A percentile compares a stretch with the other conserved stretches of the same genome.
These are phyloP conservation scores for Phellopilus nigrolimitatus DNA, from an alignment of 1,284 basidiomycete genomes.

Conservation along the genomic window DNA sequence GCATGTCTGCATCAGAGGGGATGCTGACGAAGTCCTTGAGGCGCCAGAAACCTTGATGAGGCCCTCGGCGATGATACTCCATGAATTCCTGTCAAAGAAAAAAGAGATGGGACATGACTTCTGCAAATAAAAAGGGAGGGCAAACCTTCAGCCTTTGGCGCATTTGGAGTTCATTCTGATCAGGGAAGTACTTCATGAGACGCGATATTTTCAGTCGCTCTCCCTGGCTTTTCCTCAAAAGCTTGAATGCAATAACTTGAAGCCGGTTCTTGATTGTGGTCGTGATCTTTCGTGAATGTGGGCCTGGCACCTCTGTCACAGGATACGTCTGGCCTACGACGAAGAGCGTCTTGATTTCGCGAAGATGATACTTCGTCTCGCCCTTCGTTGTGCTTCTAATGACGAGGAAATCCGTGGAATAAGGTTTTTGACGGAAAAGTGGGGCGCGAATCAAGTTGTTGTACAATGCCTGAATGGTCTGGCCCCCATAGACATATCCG, in stretches of 20 bases:
- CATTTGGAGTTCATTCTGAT: slow-evolving; percentile 99
- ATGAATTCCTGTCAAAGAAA: slow-evolving; percentile 74
- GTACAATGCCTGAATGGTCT: slow-evolving; percentile 91
- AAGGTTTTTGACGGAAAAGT: slow-evolving; percentile 88
- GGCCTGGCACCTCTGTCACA: slow-evolving; percentile 91
- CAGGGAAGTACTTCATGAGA: slow-evolving; percentile 96
- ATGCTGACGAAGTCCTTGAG: slow-evolving; percentile 75
- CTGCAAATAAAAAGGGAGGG: slow-evolving; percentile 20
- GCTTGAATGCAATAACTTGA: slow-evolving; percentile 93
- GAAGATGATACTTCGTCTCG: slow-evolving; percentile 86
- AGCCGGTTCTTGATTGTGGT: slow-evolving; percentile 92
- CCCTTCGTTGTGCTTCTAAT: slow-evolving; percentile 88
- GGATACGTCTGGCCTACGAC: slow-evolving; percentile 96
- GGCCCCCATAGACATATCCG: slow-evolving; percentile 89
- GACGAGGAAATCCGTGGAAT: slow-evolving; percentile 88
- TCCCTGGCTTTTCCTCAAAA: slow-evolving; percentile 82
- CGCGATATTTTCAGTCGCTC: slow-evolving; percentile 91
- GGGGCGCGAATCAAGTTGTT: slow-evolving; percentile 96
- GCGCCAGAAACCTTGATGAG: slow-evolving; percentile 96
- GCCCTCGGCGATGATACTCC: slow-evolving; percentile 92
- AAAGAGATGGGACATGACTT: background rate
- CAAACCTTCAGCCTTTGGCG: slow-evolving; percentile 92
- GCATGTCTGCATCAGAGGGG: slow-evolving; percentile 80
- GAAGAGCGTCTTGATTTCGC: slow-evolving; percentile 93
- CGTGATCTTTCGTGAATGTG: slow-evolving; percentile 96